Percentiles rank a stretch among this genome's conserved stretches.
Evolutionary conservation across 306 rosid species (phyloP).

Genomic region (Prunus kanzakura): DNA sequence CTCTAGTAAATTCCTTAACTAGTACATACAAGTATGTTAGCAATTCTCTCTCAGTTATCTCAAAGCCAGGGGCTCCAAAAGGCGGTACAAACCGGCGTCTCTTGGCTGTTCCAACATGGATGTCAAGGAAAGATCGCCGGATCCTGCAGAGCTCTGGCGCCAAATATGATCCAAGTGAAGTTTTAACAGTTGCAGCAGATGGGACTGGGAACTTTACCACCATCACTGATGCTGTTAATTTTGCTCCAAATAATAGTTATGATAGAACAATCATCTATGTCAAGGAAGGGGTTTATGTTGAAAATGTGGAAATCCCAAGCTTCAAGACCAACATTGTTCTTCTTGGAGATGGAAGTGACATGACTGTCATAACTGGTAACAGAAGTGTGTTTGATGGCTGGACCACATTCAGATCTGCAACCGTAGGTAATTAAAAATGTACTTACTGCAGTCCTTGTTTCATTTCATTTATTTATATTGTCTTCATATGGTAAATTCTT

Average conservation of each 20-base stretch:
- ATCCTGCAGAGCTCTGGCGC: slow-evolving; percentile 35
- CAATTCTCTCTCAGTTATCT: slow-evolving; percentile 62
- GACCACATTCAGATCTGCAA: slow-evolving; percentile 86
- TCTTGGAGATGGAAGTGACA: slow-evolving; percentile 73
- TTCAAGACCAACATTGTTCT: slow-evolving; percentile 63
- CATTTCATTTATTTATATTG: not conserved
- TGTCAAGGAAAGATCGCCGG: slow-evolving; percentile 27
- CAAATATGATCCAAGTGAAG: slow-evolving; percentile 37
- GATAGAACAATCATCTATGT: slow-evolving; percentile 59
- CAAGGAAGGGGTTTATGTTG: slow-evolving; percentile 55
- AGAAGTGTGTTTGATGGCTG: slow-evolving; percentile 55
- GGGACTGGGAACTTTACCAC: slow-evolving; percentile 71
- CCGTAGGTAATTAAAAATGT: slow-evolving; percentile 42
- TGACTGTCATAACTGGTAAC: slow-evolving; percentile 53
- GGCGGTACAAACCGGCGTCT: slow-evolving; percentile 42
- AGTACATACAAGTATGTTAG: slow-evolving; percentile 58
- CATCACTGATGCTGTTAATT: slow-evolving; percentile 56
- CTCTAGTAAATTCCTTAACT: slow-evolving; percentile 40
- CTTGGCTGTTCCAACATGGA: slow-evolving; percentile 39
- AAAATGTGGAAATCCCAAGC: slow-evolving; percentile 70
- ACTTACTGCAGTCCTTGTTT: not conserved
- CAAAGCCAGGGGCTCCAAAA: slow-evolving; percentile 28
- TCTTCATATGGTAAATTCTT: not conserved
- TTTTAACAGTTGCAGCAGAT: slow-evolving; percentile 61
- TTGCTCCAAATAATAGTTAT: slow-evolving; percentile 63